phyloP scores from a whole-genome alignment of 164 flowering plant genomes.

The Chimonanthus salicifolius region DNA sequence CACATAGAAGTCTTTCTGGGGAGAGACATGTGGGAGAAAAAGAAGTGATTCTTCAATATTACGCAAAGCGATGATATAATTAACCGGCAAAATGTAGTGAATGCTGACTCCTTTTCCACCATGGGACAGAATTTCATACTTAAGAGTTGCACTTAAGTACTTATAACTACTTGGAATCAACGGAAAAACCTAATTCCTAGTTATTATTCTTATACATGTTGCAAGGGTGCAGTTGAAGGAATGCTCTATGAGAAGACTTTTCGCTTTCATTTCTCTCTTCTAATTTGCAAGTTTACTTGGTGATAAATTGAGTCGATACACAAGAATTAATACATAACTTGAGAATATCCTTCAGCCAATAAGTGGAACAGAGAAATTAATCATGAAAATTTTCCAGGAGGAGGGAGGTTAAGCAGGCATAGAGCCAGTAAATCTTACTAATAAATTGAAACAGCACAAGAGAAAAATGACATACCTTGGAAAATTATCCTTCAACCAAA shows the following conservation, averaged over 20 bases:
- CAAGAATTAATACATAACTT: neutral
- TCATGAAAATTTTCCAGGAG: no score
- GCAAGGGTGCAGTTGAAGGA: neutral
- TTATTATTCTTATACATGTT: neutral
- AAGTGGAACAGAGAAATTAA: no score
- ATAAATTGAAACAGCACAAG: no score
- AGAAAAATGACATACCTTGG: no score
- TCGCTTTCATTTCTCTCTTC: neutral
- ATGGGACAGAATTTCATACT: neutral
- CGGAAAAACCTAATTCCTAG: neutral
- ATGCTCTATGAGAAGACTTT: neutral
- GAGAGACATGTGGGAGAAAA: neutral
- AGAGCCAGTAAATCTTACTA: no score
- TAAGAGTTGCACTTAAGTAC: neutral
- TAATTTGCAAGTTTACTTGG: neutral
- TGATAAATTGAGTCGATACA: neutral
- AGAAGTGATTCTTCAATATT: neutral
- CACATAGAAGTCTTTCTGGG: neutral
- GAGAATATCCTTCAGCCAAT: no score
- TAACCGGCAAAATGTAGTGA: constrained; percentile 4
- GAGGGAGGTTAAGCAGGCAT: no score
- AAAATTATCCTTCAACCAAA: no score
- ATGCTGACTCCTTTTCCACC: constrained; percentile 10
- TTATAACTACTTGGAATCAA: neutral
- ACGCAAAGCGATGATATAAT: neutral